These are phyloP conservation scores for Stevia rebaudiana DNA, from an alignment of 140 eudicot species.

Conservation along the genomic window DNA sequence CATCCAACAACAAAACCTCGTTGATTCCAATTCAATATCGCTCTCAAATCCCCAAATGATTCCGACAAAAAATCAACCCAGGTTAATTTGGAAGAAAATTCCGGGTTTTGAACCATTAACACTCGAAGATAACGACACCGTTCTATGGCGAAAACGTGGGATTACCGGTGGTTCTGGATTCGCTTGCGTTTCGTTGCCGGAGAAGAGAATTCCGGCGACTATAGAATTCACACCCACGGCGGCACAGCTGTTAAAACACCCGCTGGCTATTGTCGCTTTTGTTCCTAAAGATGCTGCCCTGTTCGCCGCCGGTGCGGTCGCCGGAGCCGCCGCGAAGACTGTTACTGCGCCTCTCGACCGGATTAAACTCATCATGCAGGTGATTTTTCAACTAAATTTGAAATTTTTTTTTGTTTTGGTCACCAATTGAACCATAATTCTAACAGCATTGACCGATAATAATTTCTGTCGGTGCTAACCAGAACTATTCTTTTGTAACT, in stretches of 20 bases:
- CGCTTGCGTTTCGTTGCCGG: conserved; percentile 51
- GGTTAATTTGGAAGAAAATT: conserved; percentile 35
- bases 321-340: conserved; percentile 84
- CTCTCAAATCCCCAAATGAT: conserved; percentile 13
- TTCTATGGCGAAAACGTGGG: conserved; percentile 13
- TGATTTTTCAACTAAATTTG: conserved; percentile 11
- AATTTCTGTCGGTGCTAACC: too few species aligned
- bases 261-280: conserved; percentile 56
- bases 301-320: conserved; percentile 82
- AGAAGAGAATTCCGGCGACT: conserved; percentile 30
- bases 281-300: conserved; percentile 70
- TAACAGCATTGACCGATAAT: not conserved
- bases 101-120: conserved; percentile 33
- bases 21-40: not conserved
- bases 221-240: conserved; percentile 46
- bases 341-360: conserved; percentile 91
- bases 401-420: not conserved
- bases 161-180: conserved; percentile 19
- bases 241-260: conserved; percentile 59
- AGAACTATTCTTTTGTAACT: too few species aligned
- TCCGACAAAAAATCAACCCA: conserved; percentile 23
- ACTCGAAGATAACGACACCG: conserved; percentile 8
- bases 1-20: conserved; percentile 2
- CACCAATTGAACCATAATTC: not conserved
- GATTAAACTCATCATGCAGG: conserved; percentile 93